Percentiles rank a stretch among this genome's conserved stretches.
phyloP scores from a whole-genome alignment of 2,329 filamentous ascomycete species.

The Tolypocladium sp. region DNA sequence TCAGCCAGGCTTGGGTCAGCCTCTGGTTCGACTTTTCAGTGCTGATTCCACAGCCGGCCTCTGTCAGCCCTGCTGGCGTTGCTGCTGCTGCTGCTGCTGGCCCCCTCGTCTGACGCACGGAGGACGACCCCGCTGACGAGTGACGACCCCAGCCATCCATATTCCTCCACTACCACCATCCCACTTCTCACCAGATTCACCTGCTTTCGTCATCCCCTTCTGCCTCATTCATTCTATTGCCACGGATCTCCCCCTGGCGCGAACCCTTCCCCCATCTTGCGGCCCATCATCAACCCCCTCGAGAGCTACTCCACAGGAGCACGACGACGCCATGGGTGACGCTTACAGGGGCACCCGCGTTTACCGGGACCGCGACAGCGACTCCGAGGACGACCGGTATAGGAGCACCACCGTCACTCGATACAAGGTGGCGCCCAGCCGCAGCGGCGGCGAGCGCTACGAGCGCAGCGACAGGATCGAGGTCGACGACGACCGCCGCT shows the following conservation, averaged over 20 bases:
- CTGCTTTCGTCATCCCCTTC: background rate
- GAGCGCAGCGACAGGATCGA: conserved; percentile 30
- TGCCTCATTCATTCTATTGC: background rate
- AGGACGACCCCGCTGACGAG: background rate
- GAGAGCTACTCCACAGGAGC: background rate
- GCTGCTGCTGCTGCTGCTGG: background rate
- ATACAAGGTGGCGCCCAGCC: conserved; percentile 39
- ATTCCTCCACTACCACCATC: background rate
- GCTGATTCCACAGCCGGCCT: background rate
- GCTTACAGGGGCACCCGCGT: conserved; percentile 14
- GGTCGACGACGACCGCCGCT: conserved; percentile 36
- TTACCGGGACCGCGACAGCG: conserved; percentile 23
- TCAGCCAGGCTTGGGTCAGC: background rate
- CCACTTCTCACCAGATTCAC: background rate
- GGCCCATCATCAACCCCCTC: background rate
- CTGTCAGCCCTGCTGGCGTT: background rate
- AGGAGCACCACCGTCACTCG: conserved; percentile 39
- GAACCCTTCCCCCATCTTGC: background rate
- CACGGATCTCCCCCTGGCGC: background rate
- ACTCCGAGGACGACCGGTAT: conserved; percentile 36
- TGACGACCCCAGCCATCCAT: background rate
- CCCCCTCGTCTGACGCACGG: background rate
- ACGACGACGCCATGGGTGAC: conserved; percentile 3
- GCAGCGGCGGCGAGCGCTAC: conserved; percentile 28
- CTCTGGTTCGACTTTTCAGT: too few species aligned